Evolutionary conservation across 139 green algal genomes (phyloP).

Genomic region (Dunaliella primolecta): DNA sequence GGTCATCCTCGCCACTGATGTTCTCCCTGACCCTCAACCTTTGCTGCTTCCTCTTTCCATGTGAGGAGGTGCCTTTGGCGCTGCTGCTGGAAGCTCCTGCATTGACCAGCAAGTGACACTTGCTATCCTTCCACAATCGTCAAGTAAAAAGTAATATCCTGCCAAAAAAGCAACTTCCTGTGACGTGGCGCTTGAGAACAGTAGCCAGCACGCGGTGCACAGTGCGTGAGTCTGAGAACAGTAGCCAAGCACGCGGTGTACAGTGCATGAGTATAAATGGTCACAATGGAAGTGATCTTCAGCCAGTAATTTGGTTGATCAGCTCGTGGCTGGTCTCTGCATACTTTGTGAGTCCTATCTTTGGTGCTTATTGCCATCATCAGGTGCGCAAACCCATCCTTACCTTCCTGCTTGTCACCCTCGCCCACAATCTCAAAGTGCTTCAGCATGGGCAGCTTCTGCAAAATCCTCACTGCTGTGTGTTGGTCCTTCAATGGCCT

Average conservation of each 20-base stretch:
- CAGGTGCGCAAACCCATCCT: not conserved
- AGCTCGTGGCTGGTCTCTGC: too few relatives aligned
- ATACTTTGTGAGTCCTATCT: too few relatives aligned
- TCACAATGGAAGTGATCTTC: not conserved
- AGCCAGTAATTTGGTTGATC: too few relatives aligned
- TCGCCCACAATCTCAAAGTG: not conserved
- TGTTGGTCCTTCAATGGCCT: not conserved
- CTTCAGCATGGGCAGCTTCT: not conserved
- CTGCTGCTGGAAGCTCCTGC: too few relatives aligned
- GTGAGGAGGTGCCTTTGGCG: not conserved
- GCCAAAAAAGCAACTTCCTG: not conserved
- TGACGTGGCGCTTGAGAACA: too few relatives aligned
- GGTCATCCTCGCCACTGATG: not conserved
- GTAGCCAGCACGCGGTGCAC: too few relatives aligned
- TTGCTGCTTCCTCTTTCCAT: not conserved
- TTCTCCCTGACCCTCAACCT: not conserved
- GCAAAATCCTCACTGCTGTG: not conserved
- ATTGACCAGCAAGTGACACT: too few relatives aligned
- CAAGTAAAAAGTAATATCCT: not conserved
- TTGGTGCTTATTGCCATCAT: too few relatives aligned
- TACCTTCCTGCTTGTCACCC: not conserved
- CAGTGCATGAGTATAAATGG: not conserved
- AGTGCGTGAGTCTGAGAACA: not conserved
- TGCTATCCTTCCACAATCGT: too few relatives aligned
- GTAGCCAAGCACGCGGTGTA: not conserved